A percentile compares a stretch with the other conserved stretches of the same genome.
phyloP scores from a whole-genome alignment of 169 alveolate species.

The Blepharisma undulans region DNA sequence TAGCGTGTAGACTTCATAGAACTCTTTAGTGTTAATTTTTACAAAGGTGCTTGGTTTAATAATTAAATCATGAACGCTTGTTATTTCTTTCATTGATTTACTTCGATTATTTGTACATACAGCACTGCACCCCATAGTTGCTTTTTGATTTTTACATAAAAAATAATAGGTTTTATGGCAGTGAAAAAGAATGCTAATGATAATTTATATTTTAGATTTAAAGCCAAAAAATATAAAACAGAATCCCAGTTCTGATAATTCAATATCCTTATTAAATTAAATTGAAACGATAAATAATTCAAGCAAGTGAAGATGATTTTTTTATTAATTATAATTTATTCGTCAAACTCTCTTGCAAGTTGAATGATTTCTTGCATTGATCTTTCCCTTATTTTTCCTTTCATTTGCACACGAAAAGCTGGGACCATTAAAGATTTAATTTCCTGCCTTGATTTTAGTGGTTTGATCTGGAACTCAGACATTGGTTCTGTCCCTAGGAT shows the following conservation, averaged over 20 bases:
- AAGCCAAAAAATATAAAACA: no score
- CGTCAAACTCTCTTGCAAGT: background rate
- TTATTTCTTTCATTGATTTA: background rate
- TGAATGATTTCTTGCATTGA: conserved; percentile 1
- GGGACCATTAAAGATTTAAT: conserved; percentile 19
- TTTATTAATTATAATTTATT: background rate
- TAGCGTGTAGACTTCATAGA: background rate
- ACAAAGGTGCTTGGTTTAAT: background rate
- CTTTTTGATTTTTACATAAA: background rate
- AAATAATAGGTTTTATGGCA: background rate
- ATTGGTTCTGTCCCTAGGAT: background rate
- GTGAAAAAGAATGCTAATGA: background rate
- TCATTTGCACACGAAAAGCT: conserved; percentile 17
- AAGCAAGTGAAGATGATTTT: background rate
- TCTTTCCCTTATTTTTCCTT: background rate
- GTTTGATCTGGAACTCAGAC: conserved; percentile 12
- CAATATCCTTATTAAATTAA: no score
- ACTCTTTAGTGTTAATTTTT: background rate
- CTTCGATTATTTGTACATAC: background rate
- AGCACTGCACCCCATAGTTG: background rate
- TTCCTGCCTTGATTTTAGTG: background rate
- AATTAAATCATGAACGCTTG: background rate
- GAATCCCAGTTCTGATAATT: background rate
- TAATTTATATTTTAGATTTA: no score
- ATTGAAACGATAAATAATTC: background rate